Conservation (phyloP, 2,329 filamentous ascomycete species). For the Fusarium sp. region DNA sequence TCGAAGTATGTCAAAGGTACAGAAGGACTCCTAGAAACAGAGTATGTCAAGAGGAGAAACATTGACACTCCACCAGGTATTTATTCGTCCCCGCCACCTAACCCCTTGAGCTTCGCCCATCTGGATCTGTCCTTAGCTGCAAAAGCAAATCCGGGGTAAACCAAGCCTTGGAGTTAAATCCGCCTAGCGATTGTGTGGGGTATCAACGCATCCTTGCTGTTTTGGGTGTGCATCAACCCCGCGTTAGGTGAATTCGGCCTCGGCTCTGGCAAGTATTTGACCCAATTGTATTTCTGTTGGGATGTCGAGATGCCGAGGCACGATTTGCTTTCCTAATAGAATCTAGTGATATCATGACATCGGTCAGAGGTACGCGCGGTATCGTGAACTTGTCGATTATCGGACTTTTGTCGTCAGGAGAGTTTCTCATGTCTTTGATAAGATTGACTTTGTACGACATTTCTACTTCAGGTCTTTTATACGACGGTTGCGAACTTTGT, state of each 20-base stretch:
- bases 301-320: conserved; percentile 17
- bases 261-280: background rate
- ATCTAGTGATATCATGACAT: background rate
- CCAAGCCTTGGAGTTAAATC: background rate
- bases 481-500: background rate
- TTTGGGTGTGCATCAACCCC: conserved; percentile 27
- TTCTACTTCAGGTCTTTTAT: background rate
- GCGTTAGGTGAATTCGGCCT: conserved; percentile 16
- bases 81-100: background rate
- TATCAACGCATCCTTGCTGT: conserved; percentile 23
- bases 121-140: background rate
- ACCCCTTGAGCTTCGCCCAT: background rate
- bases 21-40: background rate
- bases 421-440: no score
- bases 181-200: conserved; percentile 14
- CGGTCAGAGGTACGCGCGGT: background rate
- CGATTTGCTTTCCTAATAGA: conserved; percentile 11
- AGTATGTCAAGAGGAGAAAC: background rate
- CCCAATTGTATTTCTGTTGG: conserved; percentile 2
- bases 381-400: background rate
- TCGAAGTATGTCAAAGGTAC: background rate
- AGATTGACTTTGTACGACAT: background rate
- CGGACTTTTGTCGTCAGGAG: background rate
- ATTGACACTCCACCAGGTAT: background rate
- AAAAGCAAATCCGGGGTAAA: conserved; percentile 20